A percentile compares a stretch with the other conserved stretches of the same genome.
These are phyloP conservation scores for Auriscalpium orientale DNA, from an alignment of 768 basidiomycete genomes.

Conservation along the genomic window DNA sequence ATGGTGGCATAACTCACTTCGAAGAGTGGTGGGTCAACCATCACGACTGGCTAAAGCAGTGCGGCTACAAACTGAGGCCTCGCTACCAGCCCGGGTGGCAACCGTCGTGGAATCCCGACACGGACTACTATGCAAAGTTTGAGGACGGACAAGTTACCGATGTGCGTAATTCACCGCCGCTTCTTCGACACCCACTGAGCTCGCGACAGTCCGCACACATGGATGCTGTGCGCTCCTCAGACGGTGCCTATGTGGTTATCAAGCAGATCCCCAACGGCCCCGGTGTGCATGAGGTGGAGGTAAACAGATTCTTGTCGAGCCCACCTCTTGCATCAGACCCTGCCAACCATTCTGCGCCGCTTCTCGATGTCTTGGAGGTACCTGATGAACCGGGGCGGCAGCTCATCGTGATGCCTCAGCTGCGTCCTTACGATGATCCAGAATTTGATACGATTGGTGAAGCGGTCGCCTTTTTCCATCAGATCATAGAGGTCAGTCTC, in stretches of 20 bases:
- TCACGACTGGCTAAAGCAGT: not conserved
- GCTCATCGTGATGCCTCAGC: constrained; percentile 19
- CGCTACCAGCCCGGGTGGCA: not conserved
- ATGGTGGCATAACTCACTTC: not conserved
- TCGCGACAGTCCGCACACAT: not conserved
- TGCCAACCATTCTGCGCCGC: constrained; percentile 24
- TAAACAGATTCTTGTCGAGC: constrained; percentile 15
- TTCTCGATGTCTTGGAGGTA: constrained; percentile 20
- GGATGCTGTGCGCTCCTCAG: not conserved
- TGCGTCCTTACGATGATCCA: constrained; percentile 22
- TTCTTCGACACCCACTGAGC: not conserved
- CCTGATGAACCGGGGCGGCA: not conserved
- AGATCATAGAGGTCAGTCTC: constrained; percentile 16
- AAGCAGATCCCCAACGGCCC: not conserved
- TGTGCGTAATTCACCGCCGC: not conserved
- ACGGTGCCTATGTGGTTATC: not conserved
- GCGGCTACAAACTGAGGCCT: not conserved
- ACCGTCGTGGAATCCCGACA: not conserved
- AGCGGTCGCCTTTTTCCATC: constrained; percentile 18
- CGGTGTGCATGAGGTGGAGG: constrained; percentile 7
- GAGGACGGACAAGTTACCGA: not conserved
- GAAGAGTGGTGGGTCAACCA: not conserved
- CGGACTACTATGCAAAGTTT: not conserved
- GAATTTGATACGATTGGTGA: constrained; percentile 16
- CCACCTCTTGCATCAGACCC: constrained; percentile 14